phyloP scores from a whole-genome alignment of 129 eudicot species.

The Scalesia atractyloides region DNA sequence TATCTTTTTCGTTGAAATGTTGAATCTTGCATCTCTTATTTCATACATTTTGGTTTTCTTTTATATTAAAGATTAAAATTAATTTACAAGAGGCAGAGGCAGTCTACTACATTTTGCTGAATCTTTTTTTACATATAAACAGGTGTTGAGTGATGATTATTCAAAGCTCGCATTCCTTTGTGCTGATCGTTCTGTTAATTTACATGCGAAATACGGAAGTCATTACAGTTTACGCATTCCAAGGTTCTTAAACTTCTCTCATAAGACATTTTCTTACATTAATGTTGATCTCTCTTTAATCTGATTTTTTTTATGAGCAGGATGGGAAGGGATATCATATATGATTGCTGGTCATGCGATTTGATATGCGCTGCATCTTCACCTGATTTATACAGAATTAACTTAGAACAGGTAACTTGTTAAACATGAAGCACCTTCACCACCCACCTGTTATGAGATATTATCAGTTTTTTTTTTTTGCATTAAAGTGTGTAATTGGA shows the following conservation, averaged over 20 bases:
- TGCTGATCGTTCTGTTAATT: constrained; percentile 87
- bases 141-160: constrained; percentile 89
- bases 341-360: constrained; percentile 97
- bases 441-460: background rate
- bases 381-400: constrained; percentile 94
- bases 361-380: constrained; percentile 98
- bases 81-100: background rate
- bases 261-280: background rate
- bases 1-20: background rate
- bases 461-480: background rate
- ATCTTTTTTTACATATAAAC: constrained; percentile 20
- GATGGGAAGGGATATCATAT: constrained; percentile 94
- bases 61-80: background rate
- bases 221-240: constrained; percentile 92
- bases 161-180: constrained; percentile 93
- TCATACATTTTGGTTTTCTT: background rate
- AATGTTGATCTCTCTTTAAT: constrained; percentile 9
- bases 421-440: background rate
- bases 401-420: constrained; percentile 75
- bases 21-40: constrained; percentile 1
- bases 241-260: constrained; percentile 47
- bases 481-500: background rate
- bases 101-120: constrained; percentile 7
- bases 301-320: constrained; percentile 38
- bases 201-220: constrained; percentile 97